Evolutionary conservation across 768 basidiomycete species (phyloP), one percentile per base, ranked within the genome.

Genomic region (Boletus rubescentipes): DNA sequence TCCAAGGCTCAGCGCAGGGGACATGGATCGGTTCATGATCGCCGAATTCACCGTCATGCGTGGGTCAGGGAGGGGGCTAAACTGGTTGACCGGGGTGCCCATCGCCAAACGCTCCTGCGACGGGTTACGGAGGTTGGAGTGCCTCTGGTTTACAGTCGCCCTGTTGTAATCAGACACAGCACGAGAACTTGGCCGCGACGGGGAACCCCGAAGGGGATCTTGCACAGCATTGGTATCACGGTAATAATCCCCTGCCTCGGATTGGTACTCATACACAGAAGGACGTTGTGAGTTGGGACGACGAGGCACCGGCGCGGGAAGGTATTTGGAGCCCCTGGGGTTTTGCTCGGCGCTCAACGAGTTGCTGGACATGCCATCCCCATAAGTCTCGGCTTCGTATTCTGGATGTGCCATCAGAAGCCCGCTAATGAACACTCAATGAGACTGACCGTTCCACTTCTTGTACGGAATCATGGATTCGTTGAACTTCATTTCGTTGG

Each of bases 401-500:
- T 86, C 85, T 84, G 68, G 1, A 45, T 8, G 18, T 23, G 35
- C 18, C 9, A 50, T 72, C 39, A 70, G 45, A 47, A 35, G 39
- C 23, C 12, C 6, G 54, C 46, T 18, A 30, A 43, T 38, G 3
- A 21, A 34, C 29, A 12, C 39, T 34, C 20, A 23, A 35, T 2
- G 1, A 40, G 46, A 75, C 83, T 40, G 64, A 85, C 85, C 86
- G 57, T 79, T 81, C 72, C 88, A 89, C 59, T 80, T 84, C 73
- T 83, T 83, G 65, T 88, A 78, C 5, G 87, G 87, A 51, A 89
- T 88, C 82, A 87, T 86, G 29, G 80, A 83, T 46, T 89, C 88
- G 60, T 85, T 84, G 74, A 85, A 89, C 56, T 80, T 83, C 68
- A 88, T 85, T 23, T 87, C 88, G 46, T 82, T 83, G 45, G 74